Percentiles rank a stretch among this genome's conserved stretches.
Evolutionary conservation across 495 filamentous ascomycete genomes (phyloP).

Genomic region (Apiosordaria backusii): DNA sequence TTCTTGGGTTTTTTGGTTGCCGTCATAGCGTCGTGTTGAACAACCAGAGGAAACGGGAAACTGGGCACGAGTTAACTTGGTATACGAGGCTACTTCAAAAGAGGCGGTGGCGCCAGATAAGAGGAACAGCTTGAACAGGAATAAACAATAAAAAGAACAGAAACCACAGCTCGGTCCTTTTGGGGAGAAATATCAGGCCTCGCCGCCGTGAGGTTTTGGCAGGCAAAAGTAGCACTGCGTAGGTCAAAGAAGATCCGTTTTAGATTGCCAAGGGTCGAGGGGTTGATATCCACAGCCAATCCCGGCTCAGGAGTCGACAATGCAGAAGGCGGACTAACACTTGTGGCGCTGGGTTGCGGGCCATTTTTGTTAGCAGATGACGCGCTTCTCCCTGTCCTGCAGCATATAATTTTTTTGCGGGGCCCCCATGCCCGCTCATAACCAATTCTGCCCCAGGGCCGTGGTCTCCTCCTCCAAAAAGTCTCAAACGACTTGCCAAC

Average conservation of each 20-base stretch:
- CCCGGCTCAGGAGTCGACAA: not conserved
- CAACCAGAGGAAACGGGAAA: constrained; percentile 1
- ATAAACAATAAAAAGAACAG: not conserved
- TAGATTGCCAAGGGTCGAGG: constrained; percentile 19
- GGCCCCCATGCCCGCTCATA: constrained; percentile 24
- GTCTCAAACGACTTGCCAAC: constrained; percentile 30
- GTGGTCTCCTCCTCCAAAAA: constrained; percentile 27
- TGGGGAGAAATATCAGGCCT: not conserved
- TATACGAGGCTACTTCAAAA: not conserved
- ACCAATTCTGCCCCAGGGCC: constrained; percentile 24
- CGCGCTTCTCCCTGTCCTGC: constrained; percentile 4
- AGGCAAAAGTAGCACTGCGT: not conserved
- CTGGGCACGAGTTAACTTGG: constrained; percentile 4
- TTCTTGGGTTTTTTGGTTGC: not conserved
- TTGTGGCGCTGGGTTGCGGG: not conserved
- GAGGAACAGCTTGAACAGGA: not conserved
- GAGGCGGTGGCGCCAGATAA: not conserved
- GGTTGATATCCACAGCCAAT: constrained; percentile 16
- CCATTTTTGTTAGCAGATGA: constrained; percentile 5
- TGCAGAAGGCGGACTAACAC: constrained; percentile 14
- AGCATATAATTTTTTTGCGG: constrained; percentile 27
- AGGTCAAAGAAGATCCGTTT: constrained; percentile 10
- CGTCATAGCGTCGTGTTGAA: constrained; percentile 5
- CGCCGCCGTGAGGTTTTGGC: not conserved
- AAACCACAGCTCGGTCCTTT: constrained; percentile 3